Percentiles rank a stretch among this genome's conserved stretches.
These are phyloP conservation scores for Hemileia vastatrix DNA, from an alignment of 1,284 basidiomycete species.

Conservation along the genomic window DNA sequence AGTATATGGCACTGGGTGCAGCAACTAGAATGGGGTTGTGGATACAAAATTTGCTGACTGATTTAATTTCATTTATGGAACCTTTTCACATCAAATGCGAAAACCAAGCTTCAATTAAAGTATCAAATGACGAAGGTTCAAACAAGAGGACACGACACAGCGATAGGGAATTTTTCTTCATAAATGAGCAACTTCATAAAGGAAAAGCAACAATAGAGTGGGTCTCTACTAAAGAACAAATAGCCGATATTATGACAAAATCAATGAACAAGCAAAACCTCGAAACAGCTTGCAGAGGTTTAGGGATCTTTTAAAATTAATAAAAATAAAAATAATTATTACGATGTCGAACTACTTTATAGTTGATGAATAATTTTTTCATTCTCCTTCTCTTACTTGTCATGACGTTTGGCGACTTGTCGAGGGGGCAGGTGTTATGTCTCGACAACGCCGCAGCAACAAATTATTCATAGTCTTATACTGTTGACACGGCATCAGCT, in stretches of 20 bases:
- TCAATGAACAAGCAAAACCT: too few relatives aligned
- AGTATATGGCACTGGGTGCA: constrained; percentile 1
- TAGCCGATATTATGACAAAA: constrained; percentile 6
- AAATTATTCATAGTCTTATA: too few relatives aligned
- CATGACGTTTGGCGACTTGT: too few relatives aligned
- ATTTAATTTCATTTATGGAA: not conserved
- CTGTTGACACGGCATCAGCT: too few relatives aligned
- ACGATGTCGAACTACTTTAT: too few relatives aligned
- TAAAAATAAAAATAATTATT: too few relatives aligned
- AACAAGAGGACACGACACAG: constrained; percentile 5
- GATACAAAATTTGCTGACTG: not conserved
- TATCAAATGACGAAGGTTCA: not conserved
- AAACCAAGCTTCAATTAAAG: not conserved
- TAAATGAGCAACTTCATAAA: not conserved
- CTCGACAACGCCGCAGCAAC: too few relatives aligned
- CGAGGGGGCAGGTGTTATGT: too few relatives aligned
- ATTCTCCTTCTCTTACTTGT: too few relatives aligned
- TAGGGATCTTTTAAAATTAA: too few relatives aligned
- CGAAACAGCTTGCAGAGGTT: too few relatives aligned
- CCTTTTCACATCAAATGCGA: not conserved
- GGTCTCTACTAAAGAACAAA: not conserved
- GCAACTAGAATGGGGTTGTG: not conserved
- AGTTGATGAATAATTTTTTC: too few relatives aligned
- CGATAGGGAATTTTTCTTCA: constrained; percentile 5
- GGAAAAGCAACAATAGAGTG: not conserved